A percentile compares a stretch with the other conserved stretches of the same genome.
Evolutionary conservation across 108 stramenopile species (phyloP).

Genomic region (Conticribra weissflogii): DNA sequence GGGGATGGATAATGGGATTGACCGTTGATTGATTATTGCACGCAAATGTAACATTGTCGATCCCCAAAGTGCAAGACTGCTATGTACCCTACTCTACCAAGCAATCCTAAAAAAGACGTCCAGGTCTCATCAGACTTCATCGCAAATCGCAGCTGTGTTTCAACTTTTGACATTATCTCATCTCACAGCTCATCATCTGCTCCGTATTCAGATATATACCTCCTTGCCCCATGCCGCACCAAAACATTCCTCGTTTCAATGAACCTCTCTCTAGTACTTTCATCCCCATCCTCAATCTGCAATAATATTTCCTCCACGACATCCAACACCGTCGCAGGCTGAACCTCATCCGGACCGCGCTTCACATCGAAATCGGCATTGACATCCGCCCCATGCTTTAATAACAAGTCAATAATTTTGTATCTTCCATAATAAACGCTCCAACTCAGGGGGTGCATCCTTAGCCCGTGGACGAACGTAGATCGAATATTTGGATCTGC

Average conservation of each 20-base stretch:
- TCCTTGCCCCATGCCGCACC: conserved; percentile 51
- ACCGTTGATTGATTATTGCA: too few relatives aligned
- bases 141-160: too few relatives aligned
- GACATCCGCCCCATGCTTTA: conserved; percentile 75
- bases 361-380: conserved; percentile 81
- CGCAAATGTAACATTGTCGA: too few relatives aligned
- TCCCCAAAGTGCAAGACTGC: too few relatives aligned
- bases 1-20: too few relatives aligned
- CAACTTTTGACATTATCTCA: conserved; percentile 2
- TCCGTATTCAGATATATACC: conserved; percentile 19
- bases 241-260: conserved; percentile 55
- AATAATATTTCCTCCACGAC: conserved; percentile 57
- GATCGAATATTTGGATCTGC: conserved; percentile 84
- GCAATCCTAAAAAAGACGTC: too few relatives aligned
- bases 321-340: conserved; percentile 68
- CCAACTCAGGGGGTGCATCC: conserved; percentile 89
- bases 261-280: conserved; percentile 53
- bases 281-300: conserved; percentile 39
- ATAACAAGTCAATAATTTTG: conserved; percentile 62
- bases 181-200: conserved; percentile 34
- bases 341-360: conserved; percentile 11
- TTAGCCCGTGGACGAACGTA: conserved; percentile 64
- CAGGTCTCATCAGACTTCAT: too few relatives aligned
- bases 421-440: conserved; percentile 76
- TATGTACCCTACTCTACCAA: too few relatives aligned